phyloP scores from a whole-genome alignment of 495 filamentous ascomycete genomes.

The Neurospora sp. region DNA sequence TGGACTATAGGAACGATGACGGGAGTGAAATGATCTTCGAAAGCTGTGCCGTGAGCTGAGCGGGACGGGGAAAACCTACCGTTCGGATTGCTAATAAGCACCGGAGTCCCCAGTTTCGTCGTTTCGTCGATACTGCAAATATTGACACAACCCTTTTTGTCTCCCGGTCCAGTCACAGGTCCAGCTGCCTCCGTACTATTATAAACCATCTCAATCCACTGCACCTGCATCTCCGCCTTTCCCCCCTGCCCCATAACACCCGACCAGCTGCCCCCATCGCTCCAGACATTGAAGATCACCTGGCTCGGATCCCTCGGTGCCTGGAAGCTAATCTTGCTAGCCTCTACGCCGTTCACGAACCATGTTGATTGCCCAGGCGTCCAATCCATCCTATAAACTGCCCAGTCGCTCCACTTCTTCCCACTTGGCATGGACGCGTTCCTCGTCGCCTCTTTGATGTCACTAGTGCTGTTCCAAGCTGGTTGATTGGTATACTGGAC shows the following conservation, averaged over 20 bases:
- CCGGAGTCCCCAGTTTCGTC: conserved; percentile 25
- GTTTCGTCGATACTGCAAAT: conserved; percentile 44
- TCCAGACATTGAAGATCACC: conserved; percentile 65
- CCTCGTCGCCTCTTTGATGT: conserved; percentile 34
- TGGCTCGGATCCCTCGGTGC: conserved; percentile 50
- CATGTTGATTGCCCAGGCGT: conserved; percentile 46
- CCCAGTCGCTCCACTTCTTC: conserved; percentile 54
- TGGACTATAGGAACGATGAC: background rate
- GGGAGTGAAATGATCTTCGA: background rate
- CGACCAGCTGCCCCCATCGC: conserved; percentile 62
- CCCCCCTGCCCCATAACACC: conserved; percentile 53
- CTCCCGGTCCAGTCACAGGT: background rate
- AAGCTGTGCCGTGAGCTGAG: background rate
- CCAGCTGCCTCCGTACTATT: conserved; percentile 37
- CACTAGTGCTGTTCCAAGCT: conserved; percentile 30
- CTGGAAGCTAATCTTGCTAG: conserved; percentile 49
- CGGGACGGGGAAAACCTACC: background rate
- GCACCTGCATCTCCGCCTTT: conserved; percentile 54
- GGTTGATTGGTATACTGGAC: conserved; percentile 73
- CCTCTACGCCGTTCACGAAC: conserved; percentile 52
- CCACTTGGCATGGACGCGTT: conserved; percentile 34
- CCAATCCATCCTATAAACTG: conserved; percentile 66
- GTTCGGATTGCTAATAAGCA: conserved; percentile 16
- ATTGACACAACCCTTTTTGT: conserved; percentile 23
- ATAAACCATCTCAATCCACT: conserved; percentile 67